Percentiles rank a stretch among this genome's conserved stretches.
Conservation (phyloP, 1,139 yeast species). For the Hansenula sp. region DNA sequence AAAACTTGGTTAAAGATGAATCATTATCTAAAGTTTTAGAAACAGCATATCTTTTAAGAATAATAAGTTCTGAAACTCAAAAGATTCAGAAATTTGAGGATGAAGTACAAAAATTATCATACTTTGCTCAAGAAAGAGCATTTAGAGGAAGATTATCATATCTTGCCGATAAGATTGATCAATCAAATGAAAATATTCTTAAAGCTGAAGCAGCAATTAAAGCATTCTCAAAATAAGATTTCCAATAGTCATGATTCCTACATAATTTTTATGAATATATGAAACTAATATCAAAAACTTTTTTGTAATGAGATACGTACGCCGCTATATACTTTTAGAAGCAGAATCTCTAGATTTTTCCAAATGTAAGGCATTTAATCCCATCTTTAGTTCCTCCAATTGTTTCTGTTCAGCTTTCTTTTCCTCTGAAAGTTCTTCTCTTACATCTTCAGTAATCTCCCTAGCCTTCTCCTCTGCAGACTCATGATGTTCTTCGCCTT, state of each 20-base stretch:
- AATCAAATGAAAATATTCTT: conserved; percentile 45
- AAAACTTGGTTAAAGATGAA: conserved; percentile 53
- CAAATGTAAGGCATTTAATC: background rate
- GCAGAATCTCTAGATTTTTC: background rate
- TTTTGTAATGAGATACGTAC: too few species aligned
- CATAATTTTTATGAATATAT: background rate
- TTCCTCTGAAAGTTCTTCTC: conserved; percentile 3
- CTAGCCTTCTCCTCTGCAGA: conserved; percentile 5
- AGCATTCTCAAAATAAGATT: conserved; percentile 19
- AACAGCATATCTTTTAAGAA: conserved; percentile 48
- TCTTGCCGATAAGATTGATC: conserved; percentile 58
- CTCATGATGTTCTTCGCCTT: conserved; percentile 4
- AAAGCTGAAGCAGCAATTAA: conserved; percentile 37
- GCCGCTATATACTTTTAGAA: background rate
- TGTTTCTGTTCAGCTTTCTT: background rate
- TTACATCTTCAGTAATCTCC: conserved; percentile 4
- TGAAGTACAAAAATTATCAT: conserved; percentile 59
- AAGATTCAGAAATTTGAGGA: conserved; percentile 64
- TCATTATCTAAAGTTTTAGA: conserved; percentile 61
- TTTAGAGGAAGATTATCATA: conserved; percentile 62
- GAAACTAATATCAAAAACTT: too few species aligned
- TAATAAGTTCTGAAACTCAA: conserved; percentile 56
- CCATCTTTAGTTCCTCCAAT: background rate
- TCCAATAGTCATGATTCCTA: too few species aligned
- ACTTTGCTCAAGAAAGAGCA: conserved; percentile 42